phyloP scores from a whole-genome alignment of 306 rosid species.

The Cicer cuneatum region DNA sequence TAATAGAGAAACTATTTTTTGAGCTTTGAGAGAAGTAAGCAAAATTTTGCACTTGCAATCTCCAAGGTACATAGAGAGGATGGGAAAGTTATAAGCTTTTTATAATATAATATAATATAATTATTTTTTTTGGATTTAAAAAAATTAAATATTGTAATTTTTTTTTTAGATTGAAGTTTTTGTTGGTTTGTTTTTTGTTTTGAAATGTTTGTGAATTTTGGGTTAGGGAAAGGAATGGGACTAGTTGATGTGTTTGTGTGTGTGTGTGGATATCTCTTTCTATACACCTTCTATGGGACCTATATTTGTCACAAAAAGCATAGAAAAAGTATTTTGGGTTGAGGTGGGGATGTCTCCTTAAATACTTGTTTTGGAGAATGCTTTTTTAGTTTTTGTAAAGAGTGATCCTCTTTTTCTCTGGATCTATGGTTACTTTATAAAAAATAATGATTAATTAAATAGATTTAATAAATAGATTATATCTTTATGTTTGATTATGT shows the following conservation, averaged over 20 bases:
- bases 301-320: conserved; percentile 41
- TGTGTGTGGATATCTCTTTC: conserved; percentile 43
- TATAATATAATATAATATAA: too few species aligned
- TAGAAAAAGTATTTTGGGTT: conserved; percentile 58
- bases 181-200: conserved; percentile 55
- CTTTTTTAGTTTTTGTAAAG: conserved; percentile 48
- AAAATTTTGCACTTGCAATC: conserved; percentile 58
- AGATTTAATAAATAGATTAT: neutral
- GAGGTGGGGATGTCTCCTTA: conserved; percentile 68
- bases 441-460: neutral
- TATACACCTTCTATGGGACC: conserved; percentile 54
- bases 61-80: conserved; percentile 47
- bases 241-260: conserved; percentile 49
- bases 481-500: conserved; percentile 25
- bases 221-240: conserved; percentile 36
- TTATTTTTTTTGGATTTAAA: too few species aligned
- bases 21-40: conserved; percentile 66
- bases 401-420: conserved; percentile 37
- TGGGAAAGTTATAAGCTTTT: neutral
- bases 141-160: too few species aligned
- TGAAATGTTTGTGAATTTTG: conserved; percentile 52
- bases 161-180: conserved; percentile 11
- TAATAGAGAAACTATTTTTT: conserved; percentile 46
- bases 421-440: conserved; percentile 35
- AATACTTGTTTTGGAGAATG: conserved; percentile 50